A percentile compares a stretch with the other conserved stretches of the same genome.
Evolutionary conservation across 805 yeast genomes (phyloP).

Genomic region (Wickerhamiella qilinensis): DNA sequence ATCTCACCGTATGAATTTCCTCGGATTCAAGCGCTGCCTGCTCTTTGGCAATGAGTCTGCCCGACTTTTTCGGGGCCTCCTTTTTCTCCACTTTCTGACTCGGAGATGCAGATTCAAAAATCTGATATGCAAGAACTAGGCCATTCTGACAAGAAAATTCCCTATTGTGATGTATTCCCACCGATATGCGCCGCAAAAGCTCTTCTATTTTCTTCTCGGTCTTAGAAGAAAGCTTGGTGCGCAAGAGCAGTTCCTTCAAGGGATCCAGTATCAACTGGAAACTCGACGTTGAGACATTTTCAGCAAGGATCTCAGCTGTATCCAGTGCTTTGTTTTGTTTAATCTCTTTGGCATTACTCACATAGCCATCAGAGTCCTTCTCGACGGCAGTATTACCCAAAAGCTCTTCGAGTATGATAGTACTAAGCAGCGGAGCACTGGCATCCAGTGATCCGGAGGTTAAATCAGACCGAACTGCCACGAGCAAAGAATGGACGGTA

Average conservation of each 20-base stretch:
- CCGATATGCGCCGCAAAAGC: conserved; percentile 53
- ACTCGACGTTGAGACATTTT: conserved; percentile 39
- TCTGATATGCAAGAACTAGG: conserved; percentile 56
- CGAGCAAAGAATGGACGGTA: conserved; percentile 62
- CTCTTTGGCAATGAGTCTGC: conserved; percentile 8
- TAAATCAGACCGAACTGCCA: conserved; percentile 28
- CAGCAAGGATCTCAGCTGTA: conserved; percentile 61
- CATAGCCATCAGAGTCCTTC: conserved; percentile 86
- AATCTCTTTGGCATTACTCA: conserved; percentile 74
- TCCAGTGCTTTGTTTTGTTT: conserved; percentile 80
- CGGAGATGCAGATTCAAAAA: conserved; percentile 18
- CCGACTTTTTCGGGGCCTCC: conserved; percentile 1
- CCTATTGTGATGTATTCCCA: conserved; percentile 63
- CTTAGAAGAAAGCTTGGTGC: conserved; percentile 49
- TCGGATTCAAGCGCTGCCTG: conserved; percentile 27
- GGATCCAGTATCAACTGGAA: conserved; percentile 54
- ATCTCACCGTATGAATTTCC: conserved; percentile 59
- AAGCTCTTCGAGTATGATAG: conserved; percentile 74
- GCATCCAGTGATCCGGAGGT: conserved; percentile 60
- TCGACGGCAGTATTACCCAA: conserved; percentile 89
- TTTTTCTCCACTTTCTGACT: conserved; percentile 14
- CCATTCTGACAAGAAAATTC: conserved; percentile 43
- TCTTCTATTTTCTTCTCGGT: conserved; percentile 66
- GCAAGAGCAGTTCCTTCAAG: conserved; percentile 39
- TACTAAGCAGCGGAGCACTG: conserved; percentile 39